Evolutionary conservation across 352 stramenopile species (phyloP).

Genomic region (Globisporangium irregulare): DNA sequence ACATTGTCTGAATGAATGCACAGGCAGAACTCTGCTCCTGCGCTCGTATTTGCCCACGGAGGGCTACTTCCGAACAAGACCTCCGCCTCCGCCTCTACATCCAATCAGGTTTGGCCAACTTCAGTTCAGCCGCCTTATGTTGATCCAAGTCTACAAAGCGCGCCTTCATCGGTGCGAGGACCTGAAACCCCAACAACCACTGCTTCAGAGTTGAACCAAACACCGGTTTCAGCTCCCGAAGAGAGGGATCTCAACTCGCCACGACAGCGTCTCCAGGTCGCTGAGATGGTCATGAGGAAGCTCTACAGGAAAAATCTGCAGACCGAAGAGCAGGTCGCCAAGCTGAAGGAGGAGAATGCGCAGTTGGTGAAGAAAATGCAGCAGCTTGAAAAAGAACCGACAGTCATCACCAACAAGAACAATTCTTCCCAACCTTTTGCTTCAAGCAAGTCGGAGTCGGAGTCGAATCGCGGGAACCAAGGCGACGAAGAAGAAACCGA

Average conservation of each 20-base stretch:
- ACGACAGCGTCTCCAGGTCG: conserved; percentile 40
- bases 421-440: background rate
- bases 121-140: background rate
- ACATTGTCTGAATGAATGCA: background rate
- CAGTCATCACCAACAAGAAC: background rate
- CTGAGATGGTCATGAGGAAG: conserved; percentile 61
- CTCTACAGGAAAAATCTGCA: conserved; percentile 53
- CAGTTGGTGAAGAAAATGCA: conserved; percentile 19
- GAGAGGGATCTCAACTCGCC: conserved; percentile 33
- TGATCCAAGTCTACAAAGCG: background rate
- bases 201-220: background rate
- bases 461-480: background rate
- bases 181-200: conserved; percentile 1
- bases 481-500: background rate
- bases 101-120: background rate
- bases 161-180: background rate
- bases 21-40: conserved; percentile 28
- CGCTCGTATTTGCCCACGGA: conserved; percentile 12
- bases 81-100: background rate
- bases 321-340: conserved; percentile 30
- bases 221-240: background rate
- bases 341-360: conserved; percentile 26
- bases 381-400: conserved; percentile 11
- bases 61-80: background rate
- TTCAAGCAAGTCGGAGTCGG: background rate